Evolutionary conservation across 192 early-diverging fungal genomes (phyloP).

Genomic region (Linnemannia exigua): DNA sequence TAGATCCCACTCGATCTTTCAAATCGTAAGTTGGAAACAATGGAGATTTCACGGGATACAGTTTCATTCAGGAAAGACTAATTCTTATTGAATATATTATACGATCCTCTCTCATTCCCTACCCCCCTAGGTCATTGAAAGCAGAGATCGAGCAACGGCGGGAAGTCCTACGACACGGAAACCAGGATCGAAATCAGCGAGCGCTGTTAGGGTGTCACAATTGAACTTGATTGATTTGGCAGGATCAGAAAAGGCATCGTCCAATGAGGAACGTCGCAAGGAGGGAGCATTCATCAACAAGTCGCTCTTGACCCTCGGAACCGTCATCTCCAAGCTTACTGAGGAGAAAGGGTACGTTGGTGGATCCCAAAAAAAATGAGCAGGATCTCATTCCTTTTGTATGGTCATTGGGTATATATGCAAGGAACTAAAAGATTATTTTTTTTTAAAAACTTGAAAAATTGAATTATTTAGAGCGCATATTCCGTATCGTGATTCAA

Average conservation of each 20-base stretch:
- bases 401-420: background rate
- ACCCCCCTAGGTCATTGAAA: slow-evolving; percentile 76
- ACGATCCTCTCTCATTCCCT: background rate
- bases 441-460: background rate
- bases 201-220: slow-evolving; percentile 54
- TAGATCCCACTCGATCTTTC: slow-evolving; percentile 97
- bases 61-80: background rate
- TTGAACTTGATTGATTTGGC: slow-evolving; percentile 97
- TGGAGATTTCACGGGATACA: background rate
- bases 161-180: slow-evolving; percentile 51
- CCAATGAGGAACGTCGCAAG: slow-evolving; percentile 89
- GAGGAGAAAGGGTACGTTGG: slow-evolving; percentile 68
- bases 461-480: slow-evolving; percentile 64
- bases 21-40: slow-evolving; percentile 71
- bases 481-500: slow-evolving; percentile 98
- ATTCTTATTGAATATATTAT: background rate
- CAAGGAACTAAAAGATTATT: background rate
- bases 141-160: slow-evolving; percentile 68
- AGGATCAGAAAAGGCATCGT: slow-evolving; percentile 93
- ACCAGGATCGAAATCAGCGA: slow-evolving; percentile 40
- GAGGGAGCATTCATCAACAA: slow-evolving; percentile 99
- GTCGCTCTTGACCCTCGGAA: slow-evolving; percentile 87
- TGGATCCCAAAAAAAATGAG: background rate
- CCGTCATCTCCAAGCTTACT: slow-evolving; percentile 93
- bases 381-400: background rate